Evolutionary conservation across 164 flowering plant species (phyloP).

Genomic region (Magnolia changhungtana): DNA sequence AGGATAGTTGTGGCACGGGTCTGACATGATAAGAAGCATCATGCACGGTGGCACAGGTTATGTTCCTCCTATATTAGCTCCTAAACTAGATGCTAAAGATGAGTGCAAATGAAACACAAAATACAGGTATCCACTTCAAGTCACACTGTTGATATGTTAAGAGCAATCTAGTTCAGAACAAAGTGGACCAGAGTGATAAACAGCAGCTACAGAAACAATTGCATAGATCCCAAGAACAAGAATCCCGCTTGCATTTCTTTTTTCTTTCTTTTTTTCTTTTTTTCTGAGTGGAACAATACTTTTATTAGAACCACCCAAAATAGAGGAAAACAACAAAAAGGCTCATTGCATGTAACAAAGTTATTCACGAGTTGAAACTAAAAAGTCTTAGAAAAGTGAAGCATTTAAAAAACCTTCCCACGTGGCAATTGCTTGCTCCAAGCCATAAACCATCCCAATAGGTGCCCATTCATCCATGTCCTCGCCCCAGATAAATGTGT

Average conservation of each 20-base stretch:
- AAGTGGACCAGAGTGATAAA: too few species aligned
- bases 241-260: too few species aligned
- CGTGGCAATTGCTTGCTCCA: slow-evolving; percentile 88
- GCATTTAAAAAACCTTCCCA: slow-evolving; percentile 78
- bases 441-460: slow-evolving; percentile 84
- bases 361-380: background rate
- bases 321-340: background rate
- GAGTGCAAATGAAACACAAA: slow-evolving; percentile 3
- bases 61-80: background rate
- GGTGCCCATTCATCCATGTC: slow-evolving; percentile 99
- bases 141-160: too few species aligned
- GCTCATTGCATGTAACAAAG: slow-evolving; percentile 1
- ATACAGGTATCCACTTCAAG: background rate
- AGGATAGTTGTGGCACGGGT: too few species aligned
- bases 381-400: background rate
- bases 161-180: too few species aligned
- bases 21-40: too few species aligned
- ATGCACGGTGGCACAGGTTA: background rate
- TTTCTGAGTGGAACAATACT: too few species aligned
- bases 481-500: slow-evolving; percentile 97
- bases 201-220: too few species aligned
- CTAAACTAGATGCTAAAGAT: background rate
- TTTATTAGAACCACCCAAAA: background rate
- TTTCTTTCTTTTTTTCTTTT: too few species aligned
- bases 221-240: too few species aligned